Percentiles rank a stretch among this genome's conserved stretches.
Conservation (phyloP, 2,329 filamentous ascomycete genomes). For the Paracorniculantispora psalliotae region DNA sequence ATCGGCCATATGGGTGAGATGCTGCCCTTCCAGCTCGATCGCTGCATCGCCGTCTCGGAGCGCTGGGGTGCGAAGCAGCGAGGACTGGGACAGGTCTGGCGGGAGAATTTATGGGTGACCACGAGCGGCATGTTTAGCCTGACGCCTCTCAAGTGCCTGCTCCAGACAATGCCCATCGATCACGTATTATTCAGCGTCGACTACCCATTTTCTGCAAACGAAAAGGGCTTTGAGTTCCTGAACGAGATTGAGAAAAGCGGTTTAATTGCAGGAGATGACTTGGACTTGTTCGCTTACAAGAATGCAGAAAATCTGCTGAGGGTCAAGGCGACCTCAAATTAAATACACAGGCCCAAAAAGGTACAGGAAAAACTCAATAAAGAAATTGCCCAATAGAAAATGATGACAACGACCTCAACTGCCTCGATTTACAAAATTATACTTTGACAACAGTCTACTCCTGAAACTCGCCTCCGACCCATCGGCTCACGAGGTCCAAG, state of each 20-base stretch:
- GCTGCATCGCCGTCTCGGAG: slow-evolving; percentile 29
- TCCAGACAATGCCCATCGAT: slow-evolving; percentile 42
- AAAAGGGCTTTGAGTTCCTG: slow-evolving; percentile 44
- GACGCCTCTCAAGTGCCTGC: slow-evolving; percentile 39
- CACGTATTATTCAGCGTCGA: slow-evolving; percentile 53
- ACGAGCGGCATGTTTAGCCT: slow-evolving; percentile 50
- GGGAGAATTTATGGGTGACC: slow-evolving; percentile 53
- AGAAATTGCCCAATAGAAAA: too few relatives aligned
- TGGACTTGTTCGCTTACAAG: slow-evolving; percentile 43
- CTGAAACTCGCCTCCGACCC: slow-evolving; percentile 79
- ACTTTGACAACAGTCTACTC: too few relatives aligned
- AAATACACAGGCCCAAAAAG: too few relatives aligned
- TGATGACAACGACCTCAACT: too few relatives aligned
- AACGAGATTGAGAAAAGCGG: slow-evolving; percentile 43
- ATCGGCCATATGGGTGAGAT: slow-evolving; percentile 40
- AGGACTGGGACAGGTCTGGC: slow-evolving; percentile 45
- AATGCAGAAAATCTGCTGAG: slow-evolving; percentile 46
- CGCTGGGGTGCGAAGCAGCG: slow-evolving; percentile 28
- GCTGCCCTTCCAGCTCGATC: slow-evolving; percentile 50
- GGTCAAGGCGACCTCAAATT: neutral
- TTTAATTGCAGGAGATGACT: slow-evolving; percentile 42
- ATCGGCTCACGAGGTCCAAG: slow-evolving; percentile 91
- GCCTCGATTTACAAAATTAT: too few relatives aligned
- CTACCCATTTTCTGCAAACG: slow-evolving; percentile 50
- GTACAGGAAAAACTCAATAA: neutral